Evolutionary conservation across 2,329 filamentous ascomycete genomes (phyloP).

Genomic region (Dothiorella sarmentorum): DNA sequence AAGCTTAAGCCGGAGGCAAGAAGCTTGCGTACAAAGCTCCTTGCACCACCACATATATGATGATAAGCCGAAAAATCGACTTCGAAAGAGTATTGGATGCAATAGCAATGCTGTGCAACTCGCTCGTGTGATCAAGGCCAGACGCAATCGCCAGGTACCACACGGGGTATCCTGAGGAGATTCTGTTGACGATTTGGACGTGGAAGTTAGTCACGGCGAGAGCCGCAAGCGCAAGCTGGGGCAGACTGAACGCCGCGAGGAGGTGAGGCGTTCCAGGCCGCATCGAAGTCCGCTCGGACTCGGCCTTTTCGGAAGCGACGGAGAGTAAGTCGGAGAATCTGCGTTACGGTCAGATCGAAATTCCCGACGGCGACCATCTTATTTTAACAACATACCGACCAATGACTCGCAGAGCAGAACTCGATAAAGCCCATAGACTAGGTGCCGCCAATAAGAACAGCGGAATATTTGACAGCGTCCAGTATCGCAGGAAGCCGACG

Average conservation of each 20-base stretch:
- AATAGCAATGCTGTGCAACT: neutral
- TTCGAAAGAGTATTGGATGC: neutral
- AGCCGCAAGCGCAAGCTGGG: conserved; percentile 68
- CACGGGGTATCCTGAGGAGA: conserved; percentile 82
- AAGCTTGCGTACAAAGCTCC: conserved; percentile 83
- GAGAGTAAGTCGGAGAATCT: neutral
- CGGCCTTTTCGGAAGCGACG: neutral
- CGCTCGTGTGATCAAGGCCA: conserved; percentile 21
- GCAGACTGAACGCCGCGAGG: conserved; percentile 54
- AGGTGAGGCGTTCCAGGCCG: conserved; percentile 1
- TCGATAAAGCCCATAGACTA: conserved; percentile 64
- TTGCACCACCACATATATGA: conserved; percentile 81
- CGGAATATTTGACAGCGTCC: conserved; percentile 81
- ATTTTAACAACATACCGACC: neutral
- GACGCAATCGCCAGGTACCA: conserved; percentile 81
- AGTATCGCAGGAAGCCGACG: conserved; percentile 83
- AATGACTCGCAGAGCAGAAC: conserved; percentile 4
- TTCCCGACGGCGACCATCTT: neutral
- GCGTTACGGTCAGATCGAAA: conserved; percentile 1
- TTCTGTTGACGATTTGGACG: conserved; percentile 86
- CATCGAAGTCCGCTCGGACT: neutral
- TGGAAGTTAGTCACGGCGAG: conserved; percentile 79
- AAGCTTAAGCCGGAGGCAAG: conserved; percentile 72
- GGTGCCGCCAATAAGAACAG: conserved; percentile 82
- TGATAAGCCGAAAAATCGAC: conserved; percentile 29